Evolutionary conservation across 2,329 filamentous ascomycete species (phyloP), one percentile per base, ranked within the genome.

Genomic region (Claviceps sp.): DNA sequence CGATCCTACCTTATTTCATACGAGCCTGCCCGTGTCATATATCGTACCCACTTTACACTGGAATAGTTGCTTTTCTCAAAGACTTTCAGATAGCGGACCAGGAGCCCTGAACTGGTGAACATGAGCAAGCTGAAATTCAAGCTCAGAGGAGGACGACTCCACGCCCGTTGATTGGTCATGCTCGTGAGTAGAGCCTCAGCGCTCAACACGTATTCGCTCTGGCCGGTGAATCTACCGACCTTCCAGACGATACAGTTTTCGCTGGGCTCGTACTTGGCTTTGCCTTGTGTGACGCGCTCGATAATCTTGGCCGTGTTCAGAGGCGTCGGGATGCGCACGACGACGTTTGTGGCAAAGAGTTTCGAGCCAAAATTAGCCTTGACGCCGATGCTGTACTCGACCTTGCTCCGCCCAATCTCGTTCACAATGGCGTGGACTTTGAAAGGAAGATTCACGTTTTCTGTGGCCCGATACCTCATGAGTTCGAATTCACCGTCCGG

Each of bases 21-120:
- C 68, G 89, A 96, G 30, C 93, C 93, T 16, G 91, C 93, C 59
- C 91, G 82, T 18, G 93, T 98, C 93, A 98, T 97, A 70, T 98
- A 98, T 61, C 93, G 77, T 61, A 98, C 93, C 93, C 93, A 98
- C 70, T 98, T 98, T 48, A 98, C 93, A 64, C 89, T 95, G 56
- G 87, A 94, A 67, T 98, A 98, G 69, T 97, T 97, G 69, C 81
- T 93, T 82, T 98, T 98, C 73, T 98, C 93, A 72, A 98, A 98
- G 1, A 98, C 93, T 72, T 98, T 98, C 53, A 98, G 71, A 67
- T 98, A 98, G 48, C 94, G 76, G 53, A 98, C 93, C 57, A 98
- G 66, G 64, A 98, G 67, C 0, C 93, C 93, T 1, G 86, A 94
- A 65, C 88, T 95, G 20, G 93, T 98, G 65, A 98, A 98, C 94